Conservation (phyloP, 345 rosid genomes). For the Melastoma malabathricum region DNA sequence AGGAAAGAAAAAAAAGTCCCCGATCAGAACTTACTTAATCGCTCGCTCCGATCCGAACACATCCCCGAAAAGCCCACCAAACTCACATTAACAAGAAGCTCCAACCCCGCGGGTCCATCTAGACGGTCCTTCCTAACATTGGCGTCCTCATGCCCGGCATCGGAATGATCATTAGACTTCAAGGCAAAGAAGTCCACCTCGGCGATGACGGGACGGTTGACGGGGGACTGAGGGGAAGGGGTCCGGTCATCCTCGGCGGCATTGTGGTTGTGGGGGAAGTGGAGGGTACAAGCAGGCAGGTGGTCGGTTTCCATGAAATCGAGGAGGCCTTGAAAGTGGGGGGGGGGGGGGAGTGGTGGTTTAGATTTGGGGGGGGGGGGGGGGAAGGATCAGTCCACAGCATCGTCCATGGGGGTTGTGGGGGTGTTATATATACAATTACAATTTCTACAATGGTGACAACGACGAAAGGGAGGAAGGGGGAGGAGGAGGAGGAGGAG, state of each 20-base stretch:
- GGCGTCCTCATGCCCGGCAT: neutral
- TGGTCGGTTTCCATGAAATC: neutral
- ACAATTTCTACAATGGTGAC: too few species aligned
- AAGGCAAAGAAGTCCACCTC: slow-evolving; percentile 51
- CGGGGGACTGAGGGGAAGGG: slow-evolving; percentile 1
- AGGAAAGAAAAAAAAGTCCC: neutral
- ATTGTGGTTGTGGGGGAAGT: slow-evolving; percentile 31
- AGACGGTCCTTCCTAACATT: slow-evolving; percentile 4
- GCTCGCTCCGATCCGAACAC: neutral
- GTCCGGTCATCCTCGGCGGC: neutral
- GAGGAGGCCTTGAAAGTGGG: neutral
- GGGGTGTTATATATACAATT: too few species aligned
- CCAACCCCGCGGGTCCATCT: slow-evolving; percentile 11
- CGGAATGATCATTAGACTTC: slow-evolving; percentile 4
- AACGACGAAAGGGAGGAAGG: too few species aligned
- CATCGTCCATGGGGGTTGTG: too few species aligned
- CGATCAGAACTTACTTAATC: neutral
- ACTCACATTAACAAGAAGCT: slow-evolving; percentile 34
- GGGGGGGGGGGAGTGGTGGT: slow-evolving; percentile 22
- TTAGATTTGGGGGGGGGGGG: too few species aligned
- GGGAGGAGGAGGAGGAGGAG: too few species aligned
- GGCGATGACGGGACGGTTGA: slow-evolving; percentile 17
- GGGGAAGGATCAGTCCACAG: too few species aligned
- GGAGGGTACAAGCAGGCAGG: slow-evolving; percentile 21
- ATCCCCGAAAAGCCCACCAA: too few species aligned